Conservation (phyloP, 768 basidiomycete species). For the Leucogyrophana mollusca region DNA sequence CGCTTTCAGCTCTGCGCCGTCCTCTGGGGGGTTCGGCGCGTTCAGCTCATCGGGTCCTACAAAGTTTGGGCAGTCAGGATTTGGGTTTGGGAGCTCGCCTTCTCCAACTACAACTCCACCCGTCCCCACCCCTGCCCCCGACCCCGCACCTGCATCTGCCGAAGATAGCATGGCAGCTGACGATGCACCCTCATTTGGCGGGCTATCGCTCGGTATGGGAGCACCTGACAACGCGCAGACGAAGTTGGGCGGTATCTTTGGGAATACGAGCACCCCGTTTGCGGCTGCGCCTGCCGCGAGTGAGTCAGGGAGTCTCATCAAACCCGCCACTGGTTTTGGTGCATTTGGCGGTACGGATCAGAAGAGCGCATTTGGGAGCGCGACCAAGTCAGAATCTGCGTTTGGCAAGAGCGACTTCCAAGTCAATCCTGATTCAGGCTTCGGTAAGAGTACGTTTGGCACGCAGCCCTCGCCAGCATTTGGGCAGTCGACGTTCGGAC, state of each 20-base stretch:
- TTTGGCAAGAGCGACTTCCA: slow-evolving; percentile 17
- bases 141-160: slow-evolving; percentile 9
- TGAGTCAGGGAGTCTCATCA: slow-evolving; percentile 22
- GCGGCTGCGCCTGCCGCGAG: slow-evolving; percentile 3
- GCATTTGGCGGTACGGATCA: slow-evolving; percentile 23
- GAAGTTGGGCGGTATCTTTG: slow-evolving; percentile 30
- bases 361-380: slow-evolving; percentile 13
- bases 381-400: slow-evolving; percentile 7
- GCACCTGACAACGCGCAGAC: slow-evolving; percentile 20
- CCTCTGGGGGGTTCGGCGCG: slow-evolving; percentile 29
- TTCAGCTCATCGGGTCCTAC: slow-evolving; percentile 28
- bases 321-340: slow-evolving; percentile 35
- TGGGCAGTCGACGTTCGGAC: slow-evolving; percentile 34
- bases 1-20: slow-evolving; percentile 21
- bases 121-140: neutral
- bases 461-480: slow-evolving; percentile 31
- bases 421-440: slow-evolving; percentile 11
- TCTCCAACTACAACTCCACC: slow-evolving; percentile 5
- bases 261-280: slow-evolving; percentile 15
- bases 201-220: slow-evolving; percentile 28
- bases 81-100: slow-evolving; percentile 13
- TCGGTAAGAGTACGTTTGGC: slow-evolving; percentile 21
- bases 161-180: slow-evolving; percentile 34
- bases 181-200: slow-evolving; percentile 27
- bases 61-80: slow-evolving; percentile 30